Base-by-base conservation (phyloP, 2,329 filamentous ascomycete species). In the Beauveria rudraprayagi region DNA sequence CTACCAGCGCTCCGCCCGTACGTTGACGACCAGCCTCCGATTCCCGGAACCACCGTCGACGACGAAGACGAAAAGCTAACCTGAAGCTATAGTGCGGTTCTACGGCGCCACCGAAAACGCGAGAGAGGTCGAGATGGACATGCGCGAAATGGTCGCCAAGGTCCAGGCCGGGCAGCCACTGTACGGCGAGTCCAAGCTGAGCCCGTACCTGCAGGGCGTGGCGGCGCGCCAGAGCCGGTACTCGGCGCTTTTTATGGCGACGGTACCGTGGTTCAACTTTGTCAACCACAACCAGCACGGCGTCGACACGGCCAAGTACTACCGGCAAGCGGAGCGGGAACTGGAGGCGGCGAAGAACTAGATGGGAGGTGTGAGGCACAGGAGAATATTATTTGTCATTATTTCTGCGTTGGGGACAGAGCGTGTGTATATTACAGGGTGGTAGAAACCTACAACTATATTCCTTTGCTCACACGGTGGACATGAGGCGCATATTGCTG, bases 271-370 rank as follows among this genome's bases (percentile, higher is more conserved):
- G 94, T 93, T 96, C 78, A 99, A 99, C 81, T 89, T 99, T 77
- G 93, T 96, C 71, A 97, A 99, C 77, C 94, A 99, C 77, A 87
- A 85, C 72, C 80, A 95, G 83, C 94, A 99, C 74, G 94, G 94
- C 68, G 90, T 99, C 62, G 94, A 99, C 74, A 99, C 94, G 37
- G 92, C 93, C 66, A 99, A 99, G 80, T 99, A 99, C 80, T 99
- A 96, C 77, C 88, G 88, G 73, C 91, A 96, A 75, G 94, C 94
- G 8, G 94, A 99, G 81, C 82, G 88, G 74, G 94, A 99, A 76
- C 77, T 99, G 70, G 94, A 96, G 78, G 87, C 86, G 44, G 92
- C 96, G 80, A 66, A 63, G 41, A 60, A 37, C 16, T 53, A 54
- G 22, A 19, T 7, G 26, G 37, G 5, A 41, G n/a, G 40, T 7